These are phyloP conservation scores for Gamarada debralockiae DNA, from an alignment of 495 filamentous ascomycete species.

Conservation along the genomic window DNA sequence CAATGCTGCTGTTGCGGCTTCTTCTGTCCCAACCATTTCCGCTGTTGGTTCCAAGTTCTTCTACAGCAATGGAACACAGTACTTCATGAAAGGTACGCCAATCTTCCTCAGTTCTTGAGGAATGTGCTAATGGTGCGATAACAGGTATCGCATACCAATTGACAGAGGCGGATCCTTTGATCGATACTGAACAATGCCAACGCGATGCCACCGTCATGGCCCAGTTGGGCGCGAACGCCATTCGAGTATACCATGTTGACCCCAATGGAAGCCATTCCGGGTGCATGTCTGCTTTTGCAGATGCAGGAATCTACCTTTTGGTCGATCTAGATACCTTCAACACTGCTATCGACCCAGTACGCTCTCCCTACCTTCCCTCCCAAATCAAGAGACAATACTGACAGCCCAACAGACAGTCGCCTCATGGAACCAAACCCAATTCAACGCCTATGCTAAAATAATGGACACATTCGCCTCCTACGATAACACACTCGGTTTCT, in stretches of 20 bases:
- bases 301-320: conserved; percentile 75
- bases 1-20: conserved; percentile 32
- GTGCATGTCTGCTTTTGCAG: conserved; percentile 65
- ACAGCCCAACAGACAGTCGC: conserved; percentile 37
- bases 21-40: conserved; percentile 44
- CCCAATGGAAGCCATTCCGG: conserved; percentile 61
- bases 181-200: conserved; percentile 70
- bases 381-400: neutral
- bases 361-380: conserved; percentile 17
- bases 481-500: conserved; percentile 77
- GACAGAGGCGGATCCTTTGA: conserved; percentile 66
- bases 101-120: too few species aligned
- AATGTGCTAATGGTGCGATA: conserved; percentile 12
- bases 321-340: conserved; percentile 83
- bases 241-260: conserved; percentile 89
- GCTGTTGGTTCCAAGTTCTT: conserved; percentile 84
- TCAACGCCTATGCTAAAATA: conserved; percentile 61
- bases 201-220: conserved; percentile 77
- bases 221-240: conserved; percentile 74
- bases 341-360: conserved; percentile 70
- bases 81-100: conserved; percentile 70
- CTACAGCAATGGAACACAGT: conserved; percentile 69
- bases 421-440: conserved; percentile 68
- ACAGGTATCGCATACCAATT: conserved; percentile 71
- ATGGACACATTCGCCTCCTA: conserved; percentile 77